Evolutionary conservation across 2,329 filamentous ascomycete species (phyloP), one percentile per base, ranked within the genome.

Genomic region (Aulographum hederae): DNA sequence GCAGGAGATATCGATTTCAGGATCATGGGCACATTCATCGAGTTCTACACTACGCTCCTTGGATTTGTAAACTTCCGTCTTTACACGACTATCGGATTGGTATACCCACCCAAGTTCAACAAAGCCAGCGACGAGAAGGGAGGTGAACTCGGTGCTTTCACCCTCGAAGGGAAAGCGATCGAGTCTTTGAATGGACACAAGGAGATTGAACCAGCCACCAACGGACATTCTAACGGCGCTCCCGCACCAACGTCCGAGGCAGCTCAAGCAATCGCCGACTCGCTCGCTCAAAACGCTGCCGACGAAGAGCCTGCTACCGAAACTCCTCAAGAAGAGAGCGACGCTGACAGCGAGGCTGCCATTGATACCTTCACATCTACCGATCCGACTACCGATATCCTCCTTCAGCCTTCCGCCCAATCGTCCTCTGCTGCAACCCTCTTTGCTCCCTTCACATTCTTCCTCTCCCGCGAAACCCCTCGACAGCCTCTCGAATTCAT

Each of bases 21-120:
- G 47, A 98, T 98, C 57, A 98, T 98, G 89, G 86, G 82, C 37
- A 98, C 89, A 4, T 98, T 98, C 50, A 75, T 98, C 41, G 86
- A 98, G 54, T 98, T 98, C 55, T 98, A 98, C 63, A 93, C 91
- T 46, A 95, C 86, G 4, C 67, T 98, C 11, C 65, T 98, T 14
- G 79, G 86, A 37, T 98, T 98, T 47, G 74, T 95, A 57, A 94
- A 98, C 65, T 98, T 84, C 65, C 67, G 82, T 40, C 65, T 98
- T 29, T 98, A 94, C 61, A 93, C 84, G 1, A 75, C 80, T 1
- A 64, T 92, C 39, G 89, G 89, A 6, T 61, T 98, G 39, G 82
- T 94, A 35, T 98, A 98, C 51, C 89, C 89, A 13, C 89, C 89
- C 38, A 93, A 84, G 55, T 95, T 95, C 46, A 82, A 94, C 51